Conservation (phyloP, 1,284 basidiomycete genomes). For the Apiotrichum veenhuisii region DNA sequence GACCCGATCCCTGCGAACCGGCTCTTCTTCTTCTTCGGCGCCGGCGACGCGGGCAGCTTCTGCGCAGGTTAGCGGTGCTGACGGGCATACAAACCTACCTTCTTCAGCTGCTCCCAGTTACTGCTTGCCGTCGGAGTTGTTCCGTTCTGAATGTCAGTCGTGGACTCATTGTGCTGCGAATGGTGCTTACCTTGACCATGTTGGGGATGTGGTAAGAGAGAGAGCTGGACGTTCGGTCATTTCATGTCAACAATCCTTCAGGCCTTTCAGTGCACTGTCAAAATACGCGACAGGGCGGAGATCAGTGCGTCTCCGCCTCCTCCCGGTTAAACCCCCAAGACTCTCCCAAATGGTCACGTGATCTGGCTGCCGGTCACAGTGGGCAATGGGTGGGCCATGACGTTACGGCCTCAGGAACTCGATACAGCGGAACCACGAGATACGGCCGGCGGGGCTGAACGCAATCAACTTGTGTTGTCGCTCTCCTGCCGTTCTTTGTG, state of each 20-base stretch:
- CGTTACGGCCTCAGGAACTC: no score
- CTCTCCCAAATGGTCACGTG: no score
- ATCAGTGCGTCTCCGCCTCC: no score
- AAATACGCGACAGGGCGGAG: no score
- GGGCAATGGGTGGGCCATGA: no score
- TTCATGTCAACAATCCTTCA: not conserved
- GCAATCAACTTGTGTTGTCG: no score
- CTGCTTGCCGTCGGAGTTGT: conserved; percentile 27
- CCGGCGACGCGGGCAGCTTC: conserved; percentile 8
- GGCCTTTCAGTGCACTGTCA: not conserved
- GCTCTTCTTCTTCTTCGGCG: not conserved
- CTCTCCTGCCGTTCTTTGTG: not conserved
- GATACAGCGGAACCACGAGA: no score
- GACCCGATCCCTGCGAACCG: not conserved
- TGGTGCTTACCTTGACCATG: conserved; percentile 1
- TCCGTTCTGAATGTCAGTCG: not conserved
- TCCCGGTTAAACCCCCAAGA: no score
- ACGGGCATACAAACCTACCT: conserved; percentile 3
- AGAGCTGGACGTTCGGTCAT: no score
- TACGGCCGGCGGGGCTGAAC: no score
- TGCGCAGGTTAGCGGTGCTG: not conserved
- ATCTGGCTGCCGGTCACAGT: no score
- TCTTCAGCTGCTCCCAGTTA: conserved; percentile 41
- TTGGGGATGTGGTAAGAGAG: not conserved
- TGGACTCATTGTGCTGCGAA: no score